These are phyloP conservation scores for Fraxinus greggii DNA, from an alignment of 305 asterid species.

Conservation along the genomic window DNA sequence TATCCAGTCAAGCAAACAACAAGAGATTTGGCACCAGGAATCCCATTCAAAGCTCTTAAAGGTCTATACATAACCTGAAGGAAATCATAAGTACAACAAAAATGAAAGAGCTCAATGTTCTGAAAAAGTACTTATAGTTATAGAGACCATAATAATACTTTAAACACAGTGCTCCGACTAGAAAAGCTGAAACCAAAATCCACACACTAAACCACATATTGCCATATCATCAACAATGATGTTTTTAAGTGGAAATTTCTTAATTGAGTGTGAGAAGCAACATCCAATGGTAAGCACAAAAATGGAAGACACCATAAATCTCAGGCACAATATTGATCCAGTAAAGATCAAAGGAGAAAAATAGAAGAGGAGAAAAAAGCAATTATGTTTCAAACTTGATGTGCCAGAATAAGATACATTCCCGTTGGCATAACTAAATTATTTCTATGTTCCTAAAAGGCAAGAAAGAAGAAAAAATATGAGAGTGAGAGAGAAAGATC, in stretches of 20 bases:
- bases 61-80: slow-evolving; percentile 78
- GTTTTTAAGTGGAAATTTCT: not conserved
- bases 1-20: slow-evolving; percentile 88
- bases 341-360: not conserved
- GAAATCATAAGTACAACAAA: slow-evolving; percentile 4
- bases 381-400: not conserved
- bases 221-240: not conserved
- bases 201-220: not conserved
- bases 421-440: not conserved
- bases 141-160: not conserved
- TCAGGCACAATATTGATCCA: not conserved
- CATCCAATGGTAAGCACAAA: not conserved
- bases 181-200: not conserved
- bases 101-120: not conserved
- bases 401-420: not conserved
- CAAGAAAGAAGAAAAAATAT: not conserved
- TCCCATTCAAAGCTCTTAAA: slow-evolving; percentile 62
- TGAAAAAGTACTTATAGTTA: not conserved
- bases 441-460: not conserved
- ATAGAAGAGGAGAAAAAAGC: not conserved
- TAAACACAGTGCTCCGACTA: not conserved
- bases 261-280: not conserved
- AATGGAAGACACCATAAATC: not conserved
- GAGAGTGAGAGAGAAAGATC: not conserved
- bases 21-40: slow-evolving; percentile 71